Conservation (phyloP, 768 basidiomycete genomes). For the Rubroboletus pulcherrimus region DNA sequence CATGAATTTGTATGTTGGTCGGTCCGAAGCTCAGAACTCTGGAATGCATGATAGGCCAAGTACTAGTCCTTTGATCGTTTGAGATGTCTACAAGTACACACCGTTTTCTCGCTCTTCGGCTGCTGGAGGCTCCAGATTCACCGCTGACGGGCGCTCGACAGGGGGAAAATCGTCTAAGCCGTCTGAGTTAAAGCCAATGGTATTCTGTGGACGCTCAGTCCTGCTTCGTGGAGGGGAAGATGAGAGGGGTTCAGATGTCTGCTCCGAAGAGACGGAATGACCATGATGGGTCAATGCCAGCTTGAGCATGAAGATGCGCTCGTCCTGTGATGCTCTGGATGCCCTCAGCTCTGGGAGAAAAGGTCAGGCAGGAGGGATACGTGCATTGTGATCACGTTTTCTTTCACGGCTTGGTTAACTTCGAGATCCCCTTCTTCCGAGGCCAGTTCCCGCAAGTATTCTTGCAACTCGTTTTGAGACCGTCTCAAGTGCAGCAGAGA, state of each 20-base stretch:
- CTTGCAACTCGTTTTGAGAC: constrained; percentile 57
- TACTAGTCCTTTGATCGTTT: neutral
- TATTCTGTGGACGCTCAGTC: constrained; percentile 1
- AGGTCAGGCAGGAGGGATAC: constrained; percentile 32
- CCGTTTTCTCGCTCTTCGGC: constrained; percentile 14
- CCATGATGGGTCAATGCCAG: constrained; percentile 65
- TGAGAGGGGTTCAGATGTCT: neutral
- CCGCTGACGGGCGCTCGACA: neutral
- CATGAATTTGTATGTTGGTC: neutral
- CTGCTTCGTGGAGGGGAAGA: neutral
- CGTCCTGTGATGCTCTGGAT: constrained; percentile 71
- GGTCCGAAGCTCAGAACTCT: neutral
- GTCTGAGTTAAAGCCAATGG: constrained; percentile 9
- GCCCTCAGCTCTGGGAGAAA: constrained; percentile 12
- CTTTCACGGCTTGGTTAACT: constrained; percentile 54
- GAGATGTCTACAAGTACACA: constrained; percentile 26
- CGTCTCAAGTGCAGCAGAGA: constrained; percentile 59
- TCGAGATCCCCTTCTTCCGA: constrained; percentile 49
- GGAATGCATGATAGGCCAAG: neutral
- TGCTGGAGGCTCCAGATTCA: neutral
- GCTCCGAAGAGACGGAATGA: constrained; percentile 35
- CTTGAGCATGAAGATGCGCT: constrained; percentile 66
- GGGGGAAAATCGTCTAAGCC: constrained; percentile 10
- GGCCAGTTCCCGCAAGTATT: constrained; percentile 38
- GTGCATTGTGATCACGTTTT: constrained; percentile 71